Percentiles rank a stretch among this genome's conserved stretches.
Conservation (phyloP, 768 basidiomycete genomes). For the Erythrobasidium yunnanense region DNA sequence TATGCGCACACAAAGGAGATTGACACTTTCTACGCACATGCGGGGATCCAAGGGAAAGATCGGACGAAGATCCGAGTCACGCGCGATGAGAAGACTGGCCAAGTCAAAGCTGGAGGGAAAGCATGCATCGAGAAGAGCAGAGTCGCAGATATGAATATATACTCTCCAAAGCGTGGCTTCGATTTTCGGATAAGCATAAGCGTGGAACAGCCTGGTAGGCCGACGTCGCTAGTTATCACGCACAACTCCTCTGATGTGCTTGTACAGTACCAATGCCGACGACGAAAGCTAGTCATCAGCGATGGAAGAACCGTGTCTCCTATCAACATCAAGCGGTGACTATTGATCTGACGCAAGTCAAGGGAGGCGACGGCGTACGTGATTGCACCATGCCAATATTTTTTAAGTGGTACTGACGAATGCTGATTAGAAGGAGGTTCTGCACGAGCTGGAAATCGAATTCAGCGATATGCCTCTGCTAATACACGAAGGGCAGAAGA, state of each 20-base stretch:
- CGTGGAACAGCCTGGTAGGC: slow-evolving; percentile 69
- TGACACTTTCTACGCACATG: slow-evolving; percentile 59
- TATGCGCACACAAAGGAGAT: slow-evolving; percentile 68
- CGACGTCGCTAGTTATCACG: not conserved
- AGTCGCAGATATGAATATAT: slow-evolving; percentile 77
- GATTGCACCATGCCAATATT: not conserved
- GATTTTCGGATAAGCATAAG: slow-evolving; percentile 93
- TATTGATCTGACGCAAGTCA: slow-evolving; percentile 90
- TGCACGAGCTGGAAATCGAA: slow-evolving; percentile 80
- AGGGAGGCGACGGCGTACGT: slow-evolving; percentile 43
- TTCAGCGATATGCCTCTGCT: slow-evolving; percentile 58
- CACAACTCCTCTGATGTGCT: not conserved
- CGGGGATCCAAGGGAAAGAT: not conserved
- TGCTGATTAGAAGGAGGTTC: not conserved
- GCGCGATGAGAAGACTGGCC: slow-evolving; percentile 1
- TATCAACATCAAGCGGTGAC: slow-evolving; percentile 87
- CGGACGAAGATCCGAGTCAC: slow-evolving; percentile 3
- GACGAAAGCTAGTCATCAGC: slow-evolving; percentile 26
- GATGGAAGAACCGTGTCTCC: slow-evolving; percentile 79
- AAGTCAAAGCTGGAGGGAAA: slow-evolving; percentile 36
- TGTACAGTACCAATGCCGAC: slow-evolving; percentile 18
- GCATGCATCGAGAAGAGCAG: slow-evolving; percentile 63
- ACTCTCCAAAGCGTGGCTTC: slow-evolving; percentile 63
- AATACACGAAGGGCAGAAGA: slow-evolving; percentile 58
- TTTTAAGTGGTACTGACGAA: not conserved